Evolutionary conservation across 176 grass and related monocot species (phyloP).

Genomic region (Zoysia pacifica): DNA sequence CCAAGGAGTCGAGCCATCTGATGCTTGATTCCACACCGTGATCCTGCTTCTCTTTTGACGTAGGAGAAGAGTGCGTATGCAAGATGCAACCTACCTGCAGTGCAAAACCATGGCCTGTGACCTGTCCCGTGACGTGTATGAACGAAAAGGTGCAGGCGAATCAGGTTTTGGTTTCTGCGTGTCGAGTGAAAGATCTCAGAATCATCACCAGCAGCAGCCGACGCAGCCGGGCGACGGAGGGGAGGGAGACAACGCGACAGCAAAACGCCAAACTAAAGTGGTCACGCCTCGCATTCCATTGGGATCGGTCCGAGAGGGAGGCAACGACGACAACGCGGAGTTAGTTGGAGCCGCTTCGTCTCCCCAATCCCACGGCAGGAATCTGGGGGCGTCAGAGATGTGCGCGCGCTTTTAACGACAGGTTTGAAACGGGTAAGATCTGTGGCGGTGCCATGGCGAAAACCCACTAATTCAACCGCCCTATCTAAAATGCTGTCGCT

Average conservation of each 20-base stretch:
- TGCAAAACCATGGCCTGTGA: too few species aligned
- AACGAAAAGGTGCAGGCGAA: background rate
- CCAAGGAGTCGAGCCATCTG: too few species aligned
- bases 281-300: too few species aligned
- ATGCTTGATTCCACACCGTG: too few species aligned
- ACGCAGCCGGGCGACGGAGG: background rate
- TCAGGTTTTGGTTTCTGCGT: background rate
- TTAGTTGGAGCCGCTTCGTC: slow-evolving; percentile 16
- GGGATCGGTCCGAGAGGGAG: background rate
- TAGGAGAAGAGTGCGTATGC: too few species aligned
- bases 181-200: background rate
- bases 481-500: too few species aligned
- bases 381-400: background rate
- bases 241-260: slow-evolving; percentile 23
- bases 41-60: background rate
- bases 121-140: background rate
- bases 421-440: background rate
- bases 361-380: background rate
- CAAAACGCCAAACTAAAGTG: slow-evolving; percentile 35
- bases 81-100: too few species aligned
- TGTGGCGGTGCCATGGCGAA: background rate
- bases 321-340: background rate
- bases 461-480: background rate
- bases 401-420: background rate
- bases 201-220: background rate